A percentile compares a stretch with the other conserved stretches of the same genome.
These are phyloP conservation scores for Plasmodium malariae DNA, from an alignment of 169 alveolate genomes.

Conservation along the genomic window DNA sequence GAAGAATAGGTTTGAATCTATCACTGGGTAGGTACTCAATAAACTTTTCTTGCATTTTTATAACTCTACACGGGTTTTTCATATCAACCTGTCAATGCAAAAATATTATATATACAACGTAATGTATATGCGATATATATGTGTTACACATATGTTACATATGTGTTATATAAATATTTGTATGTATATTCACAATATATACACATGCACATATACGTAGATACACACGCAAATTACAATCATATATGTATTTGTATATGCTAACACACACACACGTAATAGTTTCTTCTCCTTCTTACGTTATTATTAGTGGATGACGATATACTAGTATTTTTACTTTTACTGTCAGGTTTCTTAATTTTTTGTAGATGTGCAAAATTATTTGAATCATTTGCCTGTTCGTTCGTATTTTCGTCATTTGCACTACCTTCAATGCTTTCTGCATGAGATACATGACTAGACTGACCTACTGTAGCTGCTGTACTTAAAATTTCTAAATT, in stretches of 20 bases:
- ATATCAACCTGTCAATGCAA: conserved; percentile 74
- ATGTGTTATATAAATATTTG: background rate
- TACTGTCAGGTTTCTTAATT: conserved; percentile 76
- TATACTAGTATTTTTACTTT: conserved; percentile 78
- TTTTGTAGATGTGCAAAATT: conserved; percentile 52
- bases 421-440: conserved; percentile 79
- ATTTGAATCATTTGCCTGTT: conserved; percentile 83
- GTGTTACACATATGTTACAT: background rate
- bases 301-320: conserved; percentile 74
- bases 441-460: conserved; percentile 83
- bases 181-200: too few relatives aligned
- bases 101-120: conserved; percentile 79
- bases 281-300: conserved; percentile 1
- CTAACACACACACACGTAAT: too few relatives aligned
- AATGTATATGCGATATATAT: too few relatives aligned
- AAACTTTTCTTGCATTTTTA: conserved; percentile 90
- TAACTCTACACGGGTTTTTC: conserved; percentile 94
- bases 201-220: too few relatives aligned
- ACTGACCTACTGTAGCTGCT: conserved; percentile 87
- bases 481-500: conserved; percentile 82
- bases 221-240: too few relatives aligned
- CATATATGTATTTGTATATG: too few relatives aligned
- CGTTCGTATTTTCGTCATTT: conserved; percentile 51
- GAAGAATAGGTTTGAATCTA: conserved; percentile 92
- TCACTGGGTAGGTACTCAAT: conserved; percentile 83